These are phyloP conservation scores for Phytophthora ramorum DNA, from an alignment of 352 stramenopile genomes.

Conservation along the genomic window DNA sequence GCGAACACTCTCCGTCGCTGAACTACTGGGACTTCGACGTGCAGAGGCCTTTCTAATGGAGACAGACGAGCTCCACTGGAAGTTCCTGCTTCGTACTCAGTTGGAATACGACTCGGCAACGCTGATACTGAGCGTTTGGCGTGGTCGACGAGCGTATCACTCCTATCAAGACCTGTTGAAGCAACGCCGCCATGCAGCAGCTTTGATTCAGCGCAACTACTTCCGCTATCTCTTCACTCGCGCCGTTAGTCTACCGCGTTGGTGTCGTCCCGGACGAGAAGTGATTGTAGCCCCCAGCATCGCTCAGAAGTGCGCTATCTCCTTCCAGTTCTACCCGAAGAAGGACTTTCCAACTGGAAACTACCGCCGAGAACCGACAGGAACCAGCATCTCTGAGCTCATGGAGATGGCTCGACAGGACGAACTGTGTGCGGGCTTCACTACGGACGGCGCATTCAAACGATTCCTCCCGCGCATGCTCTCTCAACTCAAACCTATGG, in stretches of 20 bases:
- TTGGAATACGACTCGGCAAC: slow-evolving; percentile 53
- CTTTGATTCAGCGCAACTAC: slow-evolving; percentile 74
- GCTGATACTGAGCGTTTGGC: slow-evolving; percentile 52
- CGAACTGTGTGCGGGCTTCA: slow-evolving; percentile 76
- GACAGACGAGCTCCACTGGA: slow-evolving; percentile 65
- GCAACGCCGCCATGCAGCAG: slow-evolving; percentile 44
- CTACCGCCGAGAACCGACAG: slow-evolving; percentile 51
- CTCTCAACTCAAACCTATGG: slow-evolving; percentile 72
- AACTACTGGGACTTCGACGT: slow-evolving; percentile 57
- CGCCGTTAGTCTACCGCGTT: slow-evolving; percentile 56
- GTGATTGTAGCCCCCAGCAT: slow-evolving; percentile 69
- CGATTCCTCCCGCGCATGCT: slow-evolving; percentile 78
- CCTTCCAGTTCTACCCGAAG: slow-evolving; percentile 79
- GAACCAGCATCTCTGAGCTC: slow-evolving; percentile 42
- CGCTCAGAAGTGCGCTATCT: slow-evolving; percentile 66
- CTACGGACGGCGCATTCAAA: slow-evolving; percentile 78
- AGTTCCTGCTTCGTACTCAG: slow-evolving; percentile 54
- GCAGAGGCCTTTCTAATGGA: slow-evolving; percentile 76
- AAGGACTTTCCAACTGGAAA: slow-evolving; percentile 82
- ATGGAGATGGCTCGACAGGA: slow-evolving; percentile 71
- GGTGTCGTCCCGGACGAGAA: slow-evolving; percentile 71
- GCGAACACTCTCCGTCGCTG: slow-evolving; percentile 20
- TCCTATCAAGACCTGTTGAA: slow-evolving; percentile 42
- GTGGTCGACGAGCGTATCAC: slow-evolving; percentile 32
- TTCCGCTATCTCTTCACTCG: slow-evolving; percentile 75